These are phyloP conservation scores for Chlorella variabilis DNA, from an alignment of 163 green algal species.

Conservation along the genomic window DNA sequence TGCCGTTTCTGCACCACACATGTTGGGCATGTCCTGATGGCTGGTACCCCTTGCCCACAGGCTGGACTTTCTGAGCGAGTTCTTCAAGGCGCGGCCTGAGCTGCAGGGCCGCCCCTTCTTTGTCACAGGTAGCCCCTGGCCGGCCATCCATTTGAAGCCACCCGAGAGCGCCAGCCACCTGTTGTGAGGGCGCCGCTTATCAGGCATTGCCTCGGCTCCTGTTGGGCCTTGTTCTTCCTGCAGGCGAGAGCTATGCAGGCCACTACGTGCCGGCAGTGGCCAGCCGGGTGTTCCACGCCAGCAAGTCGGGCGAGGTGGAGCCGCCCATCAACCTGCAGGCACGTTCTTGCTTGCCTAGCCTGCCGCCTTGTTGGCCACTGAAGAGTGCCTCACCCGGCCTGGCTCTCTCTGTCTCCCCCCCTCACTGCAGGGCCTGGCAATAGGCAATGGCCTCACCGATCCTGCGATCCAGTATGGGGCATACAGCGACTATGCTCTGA, in stretches of 20 bases:
- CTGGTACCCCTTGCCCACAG: too few species aligned
- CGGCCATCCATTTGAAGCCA: too few species aligned
- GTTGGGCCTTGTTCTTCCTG: too few species aligned
- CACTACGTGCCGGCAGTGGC: constrained; percentile 93
- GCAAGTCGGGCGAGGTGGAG: constrained; percentile 37
- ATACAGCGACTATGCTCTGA: constrained; percentile 72
- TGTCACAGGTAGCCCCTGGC: constrained; percentile 79
- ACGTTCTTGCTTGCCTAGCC: not conserved
- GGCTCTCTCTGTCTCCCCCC: too few species aligned
- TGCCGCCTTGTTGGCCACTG: too few species aligned
- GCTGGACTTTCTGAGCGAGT: constrained; percentile 92
- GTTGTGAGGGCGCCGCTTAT: too few species aligned
- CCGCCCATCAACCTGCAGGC: constrained; percentile 67
- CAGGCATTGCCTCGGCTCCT: too few species aligned
- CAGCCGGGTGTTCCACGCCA: constrained; percentile 62
- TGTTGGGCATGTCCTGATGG: not conserved
- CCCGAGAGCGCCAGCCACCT: too few species aligned
- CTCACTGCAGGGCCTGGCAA: constrained; percentile 87
- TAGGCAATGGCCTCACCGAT: constrained; percentile 95
- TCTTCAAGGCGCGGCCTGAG: constrained; percentile 78
- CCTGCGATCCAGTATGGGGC: constrained; percentile 77
- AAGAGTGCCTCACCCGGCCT: too few species aligned
- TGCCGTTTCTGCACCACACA: too few species aligned
- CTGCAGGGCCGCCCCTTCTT: constrained; percentile 80
- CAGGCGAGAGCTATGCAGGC: constrained; percentile 45